These are phyloP conservation scores for Cutaneotrichosporon sp. DNA, from an alignment of 1,284 basidiomycete species.

Conservation along the genomic window DNA sequence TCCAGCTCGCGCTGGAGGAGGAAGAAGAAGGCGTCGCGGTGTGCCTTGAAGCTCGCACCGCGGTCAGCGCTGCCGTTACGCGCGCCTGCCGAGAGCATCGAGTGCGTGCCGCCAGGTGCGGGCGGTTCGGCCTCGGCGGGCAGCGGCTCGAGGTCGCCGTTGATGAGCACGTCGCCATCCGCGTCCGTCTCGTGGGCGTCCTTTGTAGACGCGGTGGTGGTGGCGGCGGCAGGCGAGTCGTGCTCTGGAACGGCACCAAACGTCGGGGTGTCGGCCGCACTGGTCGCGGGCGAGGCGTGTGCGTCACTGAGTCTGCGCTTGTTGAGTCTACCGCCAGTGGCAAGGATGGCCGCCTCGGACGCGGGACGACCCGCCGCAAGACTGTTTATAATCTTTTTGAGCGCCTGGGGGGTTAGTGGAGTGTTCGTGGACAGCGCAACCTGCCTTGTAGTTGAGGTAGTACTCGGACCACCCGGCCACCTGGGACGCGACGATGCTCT, in stretches of 20 bases:
- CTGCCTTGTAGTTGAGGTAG: slow-evolving; percentile 93
- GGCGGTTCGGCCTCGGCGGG: slow-evolving; percentile 45
- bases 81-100: slow-evolving; percentile 12
- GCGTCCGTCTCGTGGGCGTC: background rate
- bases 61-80: slow-evolving; percentile 24
- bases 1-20: slow-evolving; percentile 96
- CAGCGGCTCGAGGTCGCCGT: slow-evolving; percentile 40
- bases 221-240: background rate
- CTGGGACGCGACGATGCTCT: slow-evolving; percentile 93
- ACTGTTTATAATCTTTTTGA: slow-evolving; percentile 84
- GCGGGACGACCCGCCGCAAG: slow-evolving; percentile 80
- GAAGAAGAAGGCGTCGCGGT: slow-evolving; percentile 98
- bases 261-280: slow-evolving; percentile 11
- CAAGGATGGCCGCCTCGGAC: slow-evolving; percentile 80
- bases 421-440: slow-evolving; percentile 4
- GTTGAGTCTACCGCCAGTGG: slow-evolving; percentile 70
- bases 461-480: slow-evolving; percentile 94
- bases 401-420: slow-evolving; percentile 23
- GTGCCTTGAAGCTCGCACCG: slow-evolving; percentile 68
- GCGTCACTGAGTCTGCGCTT: slow-evolving; percentile 41
- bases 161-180: background rate
- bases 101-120: slow-evolving; percentile 27
- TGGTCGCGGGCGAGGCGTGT: slow-evolving; percentile 2
- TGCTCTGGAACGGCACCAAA: slow-evolving; percentile 1
- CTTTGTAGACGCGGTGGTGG: background rate